phyloP scores from a whole-genome alignment of 352 stramenopile genomes.

The Pythium brachiatum region DNA sequence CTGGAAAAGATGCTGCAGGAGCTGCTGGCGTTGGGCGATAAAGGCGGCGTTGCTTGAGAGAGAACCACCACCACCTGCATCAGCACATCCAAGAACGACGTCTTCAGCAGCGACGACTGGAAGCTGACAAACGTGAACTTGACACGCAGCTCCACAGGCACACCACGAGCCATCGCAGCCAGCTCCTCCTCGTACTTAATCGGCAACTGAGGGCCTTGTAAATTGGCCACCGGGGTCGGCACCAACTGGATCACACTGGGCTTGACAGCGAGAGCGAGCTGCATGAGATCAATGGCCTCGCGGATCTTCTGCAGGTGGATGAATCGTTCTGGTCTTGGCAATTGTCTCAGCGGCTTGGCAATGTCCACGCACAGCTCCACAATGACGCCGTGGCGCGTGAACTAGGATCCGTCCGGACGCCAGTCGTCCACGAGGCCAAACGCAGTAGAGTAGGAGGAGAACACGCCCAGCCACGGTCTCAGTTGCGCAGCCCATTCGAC shows the following conservation, averaged over 20 bases:
- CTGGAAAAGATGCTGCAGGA: background rate
- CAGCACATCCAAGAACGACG: background rate
- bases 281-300: background rate
- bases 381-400: background rate
- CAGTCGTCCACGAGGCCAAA: too few species aligned
- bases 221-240: background rate
- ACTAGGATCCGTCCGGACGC: background rate
- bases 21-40: background rate
- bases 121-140: background rate
- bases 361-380: background rate
- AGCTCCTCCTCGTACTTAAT: background rate
- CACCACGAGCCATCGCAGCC: background rate
- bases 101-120: background rate
- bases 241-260: background rate
- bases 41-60: background rate
- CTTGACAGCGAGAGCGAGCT: background rate
- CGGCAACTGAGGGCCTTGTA: too few species aligned
- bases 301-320: background rate
- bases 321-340: too few species aligned
- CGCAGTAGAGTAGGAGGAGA: too few species aligned
- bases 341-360: background rate
- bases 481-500: too few species aligned
- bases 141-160: background rate
- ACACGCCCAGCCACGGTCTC: too few species aligned
- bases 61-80: background rate